These are phyloP conservation scores for Cytospora mali DNA, from an alignment of 2,329 filamentous ascomycete species.

Conservation along the genomic window DNA sequence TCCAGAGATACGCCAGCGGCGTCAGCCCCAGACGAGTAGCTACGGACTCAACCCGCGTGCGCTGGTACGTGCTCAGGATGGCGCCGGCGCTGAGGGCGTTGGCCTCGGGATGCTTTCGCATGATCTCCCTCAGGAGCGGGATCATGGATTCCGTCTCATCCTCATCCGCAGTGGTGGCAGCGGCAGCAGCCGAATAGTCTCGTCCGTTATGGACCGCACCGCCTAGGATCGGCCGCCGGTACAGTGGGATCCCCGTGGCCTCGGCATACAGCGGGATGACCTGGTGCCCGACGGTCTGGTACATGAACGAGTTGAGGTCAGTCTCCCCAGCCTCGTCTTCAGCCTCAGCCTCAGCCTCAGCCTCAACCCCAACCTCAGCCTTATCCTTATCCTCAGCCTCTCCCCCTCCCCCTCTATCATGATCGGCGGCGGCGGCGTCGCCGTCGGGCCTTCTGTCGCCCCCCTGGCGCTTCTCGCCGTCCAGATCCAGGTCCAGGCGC, in stretches of 20 bases:
- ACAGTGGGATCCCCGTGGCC: constrained; percentile 80
- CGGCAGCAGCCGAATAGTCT: constrained; percentile 58
- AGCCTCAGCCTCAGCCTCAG: constrained; percentile 40
- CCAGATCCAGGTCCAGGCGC: not conserved
- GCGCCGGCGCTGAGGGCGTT: constrained; percentile 90
- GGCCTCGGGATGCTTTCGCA: constrained; percentile 71
- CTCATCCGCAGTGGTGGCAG: constrained; percentile 31
- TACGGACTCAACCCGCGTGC: constrained; percentile 92
- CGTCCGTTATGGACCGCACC: constrained; percentile 69
- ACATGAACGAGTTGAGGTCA: constrained; percentile 98
- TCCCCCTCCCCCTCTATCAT: too few species aligned
- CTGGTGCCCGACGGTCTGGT: constrained; percentile 92
- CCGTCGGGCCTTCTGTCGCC: constrained; percentile 12
- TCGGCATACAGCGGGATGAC: constrained; percentile 82
- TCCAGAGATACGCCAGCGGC: constrained; percentile 89
- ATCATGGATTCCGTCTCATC: constrained; percentile 92
- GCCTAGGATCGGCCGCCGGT: constrained; percentile 76
- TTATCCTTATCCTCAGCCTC: constrained; percentile 9
- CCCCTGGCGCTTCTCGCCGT: not conserved
- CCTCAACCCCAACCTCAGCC: constrained; percentile 34
- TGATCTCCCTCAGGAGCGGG: constrained; percentile 70
- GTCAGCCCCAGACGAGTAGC: constrained; percentile 80
- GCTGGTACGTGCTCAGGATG: constrained; percentile 93
- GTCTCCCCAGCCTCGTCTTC: constrained; percentile 46
- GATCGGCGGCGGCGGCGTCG: too few species aligned